These are phyloP conservation scores for Cavenderia fasciculata DNA, from an alignment of 78 protist species.

Conservation along the genomic window DNA sequence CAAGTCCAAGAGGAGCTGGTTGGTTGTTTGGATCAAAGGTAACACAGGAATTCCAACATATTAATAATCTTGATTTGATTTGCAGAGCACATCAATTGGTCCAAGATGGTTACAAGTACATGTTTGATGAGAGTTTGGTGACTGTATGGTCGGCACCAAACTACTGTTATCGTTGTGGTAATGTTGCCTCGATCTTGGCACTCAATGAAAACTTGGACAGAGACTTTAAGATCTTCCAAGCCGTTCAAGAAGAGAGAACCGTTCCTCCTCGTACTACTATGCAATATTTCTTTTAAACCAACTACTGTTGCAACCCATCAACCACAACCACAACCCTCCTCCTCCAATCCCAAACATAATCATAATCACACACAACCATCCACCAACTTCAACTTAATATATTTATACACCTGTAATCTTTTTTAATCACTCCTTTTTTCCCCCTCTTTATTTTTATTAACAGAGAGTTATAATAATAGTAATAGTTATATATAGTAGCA, in stretches of 20 bases:
- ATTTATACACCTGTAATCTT: too few relatives aligned
- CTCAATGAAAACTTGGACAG: slow-evolving; percentile 85
- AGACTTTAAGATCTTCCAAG: slow-evolving; percentile 87
- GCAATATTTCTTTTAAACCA: slow-evolving; percentile 64
- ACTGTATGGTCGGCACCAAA: slow-evolving; percentile 99
- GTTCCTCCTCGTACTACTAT: slow-evolving; percentile 60
- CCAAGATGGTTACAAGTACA: slow-evolving; percentile 97
- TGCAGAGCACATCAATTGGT: slow-evolving; percentile 99
- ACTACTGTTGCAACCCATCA: neutral
- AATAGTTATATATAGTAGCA: too few relatives aligned
- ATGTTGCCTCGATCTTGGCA: slow-evolving; percentile 94
- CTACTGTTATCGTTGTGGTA: slow-evolving; percentile 98
- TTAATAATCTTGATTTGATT: slow-evolving; percentile 93
- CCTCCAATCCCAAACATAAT: too few relatives aligned
- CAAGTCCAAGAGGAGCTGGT: slow-evolving; percentile 99
- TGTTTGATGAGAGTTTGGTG: slow-evolving; percentile 92
- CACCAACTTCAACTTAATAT: too few relatives aligned
- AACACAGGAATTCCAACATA: slow-evolving; percentile 87
- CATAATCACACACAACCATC: too few relatives aligned
- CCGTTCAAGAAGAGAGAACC: slow-evolving; percentile 85
- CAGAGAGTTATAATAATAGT: too few relatives aligned
- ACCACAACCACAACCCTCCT: neutral
- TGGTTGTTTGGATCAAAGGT: slow-evolving; percentile 96
- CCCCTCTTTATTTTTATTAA: too few relatives aligned
- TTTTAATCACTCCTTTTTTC: too few relatives aligned